Evolutionary conservation across 495 filamentous ascomycete species (phyloP).

Genomic region (Hyaloscypha bicolor): DNA sequence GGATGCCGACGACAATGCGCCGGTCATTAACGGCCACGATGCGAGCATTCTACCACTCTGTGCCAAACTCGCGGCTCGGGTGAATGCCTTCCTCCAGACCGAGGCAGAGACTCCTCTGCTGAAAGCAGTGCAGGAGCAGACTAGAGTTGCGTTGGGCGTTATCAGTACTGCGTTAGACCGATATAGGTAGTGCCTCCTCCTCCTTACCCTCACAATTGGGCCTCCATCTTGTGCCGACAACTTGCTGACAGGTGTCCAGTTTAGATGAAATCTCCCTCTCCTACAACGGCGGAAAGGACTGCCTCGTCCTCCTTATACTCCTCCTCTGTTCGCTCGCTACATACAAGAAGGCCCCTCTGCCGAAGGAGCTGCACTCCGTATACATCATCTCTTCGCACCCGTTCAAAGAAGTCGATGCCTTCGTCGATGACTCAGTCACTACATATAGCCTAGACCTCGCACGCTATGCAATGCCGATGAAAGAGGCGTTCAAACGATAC

Average conservation of each 20-base stretch:
- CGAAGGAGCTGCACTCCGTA: conserved; percentile 68
- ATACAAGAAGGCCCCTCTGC: conserved; percentile 31
- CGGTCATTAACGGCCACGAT: conserved; percentile 20
- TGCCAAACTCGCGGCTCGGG: conserved; percentile 60
- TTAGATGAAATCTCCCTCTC: conserved; percentile 82
- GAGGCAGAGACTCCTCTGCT: conserved; percentile 58
- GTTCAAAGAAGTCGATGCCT: conserved; percentile 82
- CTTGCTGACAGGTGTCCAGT: conserved; percentile 42
- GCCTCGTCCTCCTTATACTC: conserved; percentile 39
- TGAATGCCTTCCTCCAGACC: conserved; percentile 69
- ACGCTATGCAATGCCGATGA: conserved; percentile 79
- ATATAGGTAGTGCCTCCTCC: conserved; percentile 59
- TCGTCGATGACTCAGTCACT: conserved; percentile 64
- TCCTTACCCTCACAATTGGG: neutral
- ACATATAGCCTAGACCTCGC: conserved; percentile 77
- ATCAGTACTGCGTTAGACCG: conserved; percentile 68
- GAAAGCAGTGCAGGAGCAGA: conserved; percentile 70
- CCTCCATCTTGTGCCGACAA: neutral
- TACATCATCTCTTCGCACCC: conserved; percentile 83
- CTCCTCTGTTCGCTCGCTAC: conserved; percentile 27
- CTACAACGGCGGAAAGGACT: conserved; percentile 99
- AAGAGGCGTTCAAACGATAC: conserved; percentile 75
- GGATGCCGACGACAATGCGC: conserved; percentile 23
- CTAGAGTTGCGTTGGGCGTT: conserved; percentile 67
- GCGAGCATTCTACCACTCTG: conserved; percentile 46